Evolutionary conservation across 495 filamentous ascomycete genomes (phyloP).

Genomic region (Bacidia rubella): DNA sequence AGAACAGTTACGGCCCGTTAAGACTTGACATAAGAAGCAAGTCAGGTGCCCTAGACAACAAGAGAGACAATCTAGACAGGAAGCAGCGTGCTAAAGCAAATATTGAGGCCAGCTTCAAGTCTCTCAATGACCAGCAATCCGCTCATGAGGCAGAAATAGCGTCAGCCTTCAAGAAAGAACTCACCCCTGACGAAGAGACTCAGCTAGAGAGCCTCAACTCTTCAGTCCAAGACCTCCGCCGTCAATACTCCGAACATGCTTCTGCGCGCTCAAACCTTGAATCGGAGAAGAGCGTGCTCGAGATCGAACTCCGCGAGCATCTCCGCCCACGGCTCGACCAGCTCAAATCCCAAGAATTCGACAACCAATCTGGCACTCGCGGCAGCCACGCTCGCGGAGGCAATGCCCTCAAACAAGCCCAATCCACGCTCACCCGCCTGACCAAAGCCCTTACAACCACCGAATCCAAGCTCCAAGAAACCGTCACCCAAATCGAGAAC

Average conservation of each 20-base stretch:
- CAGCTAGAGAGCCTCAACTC: conserved; percentile 57
- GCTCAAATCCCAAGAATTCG: conserved; percentile 63
- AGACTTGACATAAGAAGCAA: conserved; percentile 59
- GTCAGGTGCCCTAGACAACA: conserved; percentile 54
- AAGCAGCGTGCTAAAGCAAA: conserved; percentile 57
- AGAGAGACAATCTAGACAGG: conserved; percentile 58
- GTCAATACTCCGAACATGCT: conserved; percentile 60
- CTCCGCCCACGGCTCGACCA: conserved; percentile 76
- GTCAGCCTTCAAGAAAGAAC: conserved; percentile 82
- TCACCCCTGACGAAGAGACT: conserved; percentile 69
- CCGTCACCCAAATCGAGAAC: conserved; percentile 58
- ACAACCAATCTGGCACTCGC: conserved; percentile 34
- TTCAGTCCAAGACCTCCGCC: conserved; percentile 56
- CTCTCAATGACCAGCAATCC: conserved; percentile 56
- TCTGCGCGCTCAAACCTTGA: conserved; percentile 66
- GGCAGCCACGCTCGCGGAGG: conserved; percentile 40
- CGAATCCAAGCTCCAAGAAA: conserved; percentile 51
- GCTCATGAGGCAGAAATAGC: conserved; percentile 65
- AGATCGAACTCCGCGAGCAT: conserved; percentile 76
- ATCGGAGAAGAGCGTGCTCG: conserved; percentile 60
- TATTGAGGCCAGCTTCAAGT: conserved; percentile 61
- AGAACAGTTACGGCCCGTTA: conserved; percentile 70
- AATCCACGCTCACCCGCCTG: conserved; percentile 68
- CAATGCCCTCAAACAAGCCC: conserved; percentile 57
- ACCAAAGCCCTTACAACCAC: conserved; percentile 47